Evolutionary conservation across 768 basidiomycete genomes (phyloP).

Genomic region (Xerocomellus dryophilus): DNA sequence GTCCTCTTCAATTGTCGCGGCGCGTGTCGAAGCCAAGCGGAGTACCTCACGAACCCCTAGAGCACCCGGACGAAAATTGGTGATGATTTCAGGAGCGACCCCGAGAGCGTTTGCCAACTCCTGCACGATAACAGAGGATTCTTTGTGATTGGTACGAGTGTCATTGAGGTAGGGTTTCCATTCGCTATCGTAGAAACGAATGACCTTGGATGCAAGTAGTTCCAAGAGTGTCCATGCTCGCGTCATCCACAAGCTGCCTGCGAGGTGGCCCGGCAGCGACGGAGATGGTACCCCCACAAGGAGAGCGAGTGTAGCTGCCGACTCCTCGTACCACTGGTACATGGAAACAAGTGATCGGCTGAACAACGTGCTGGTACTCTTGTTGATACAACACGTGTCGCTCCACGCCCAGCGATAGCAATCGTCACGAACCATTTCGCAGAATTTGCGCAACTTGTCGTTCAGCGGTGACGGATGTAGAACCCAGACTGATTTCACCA

Average conservation of each 20-base stretch:
- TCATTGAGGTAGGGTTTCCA: constrained; percentile 12
- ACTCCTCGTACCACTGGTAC: constrained; percentile 11
- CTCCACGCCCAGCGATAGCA: constrained; percentile 15
- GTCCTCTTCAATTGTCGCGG: constrained; percentile 7
- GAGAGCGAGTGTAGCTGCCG: constrained; percentile 3
- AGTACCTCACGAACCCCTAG: constrained; percentile 1
- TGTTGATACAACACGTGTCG: constrained; percentile 12
- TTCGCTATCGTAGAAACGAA: constrained; percentile 10
- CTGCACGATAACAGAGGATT: constrained; percentile 2
- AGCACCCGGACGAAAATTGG: constrained; percentile 1
- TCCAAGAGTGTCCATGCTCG: constrained; percentile 15
- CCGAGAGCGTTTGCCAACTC: constrained; percentile 5
- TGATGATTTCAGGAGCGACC: constrained; percentile 6
- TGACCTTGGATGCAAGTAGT: constrained; percentile 9
- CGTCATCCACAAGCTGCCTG: constrained; percentile 7
- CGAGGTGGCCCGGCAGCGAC: constrained; percentile 2
- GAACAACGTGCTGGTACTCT: not conserved
- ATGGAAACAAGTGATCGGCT: constrained; percentile 7
- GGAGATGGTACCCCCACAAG: constrained; percentile 3
- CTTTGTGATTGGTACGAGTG: constrained; percentile 7
- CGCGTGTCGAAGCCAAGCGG: constrained; percentile 8
- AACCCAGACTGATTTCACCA: constrained; percentile 8
- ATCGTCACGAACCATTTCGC: constrained; percentile 2
- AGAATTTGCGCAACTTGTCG: constrained; percentile 12
- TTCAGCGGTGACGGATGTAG: not conserved